phyloP scores from a whole-genome alignment of 352 stramenopile species.

The Pythium phragmiticola region DNA sequence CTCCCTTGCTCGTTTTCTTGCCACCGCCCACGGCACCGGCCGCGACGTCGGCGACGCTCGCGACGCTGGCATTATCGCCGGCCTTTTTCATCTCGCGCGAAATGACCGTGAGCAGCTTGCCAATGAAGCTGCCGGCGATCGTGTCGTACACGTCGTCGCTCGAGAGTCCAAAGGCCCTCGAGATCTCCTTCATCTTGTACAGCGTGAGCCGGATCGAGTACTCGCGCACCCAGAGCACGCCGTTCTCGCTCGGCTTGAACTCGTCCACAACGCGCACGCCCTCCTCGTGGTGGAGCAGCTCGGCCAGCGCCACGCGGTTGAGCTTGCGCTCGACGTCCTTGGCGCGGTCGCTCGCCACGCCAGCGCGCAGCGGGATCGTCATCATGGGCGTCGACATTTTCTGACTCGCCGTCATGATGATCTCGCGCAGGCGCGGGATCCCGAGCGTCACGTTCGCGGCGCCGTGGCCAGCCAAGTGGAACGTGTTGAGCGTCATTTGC shows the following conservation, averaged over 20 bases:
- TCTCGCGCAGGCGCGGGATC: conserved; percentile 99
- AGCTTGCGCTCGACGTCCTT: conserved; percentile 87
- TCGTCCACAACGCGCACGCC: conserved; percentile 93
- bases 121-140: conserved; percentile 89
- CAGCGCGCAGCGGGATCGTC: conserved; percentile 92
- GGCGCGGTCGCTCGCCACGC: conserved; percentile 45
- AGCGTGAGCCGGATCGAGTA: conserved; percentile 97
- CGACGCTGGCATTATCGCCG: conserved; percentile 47
- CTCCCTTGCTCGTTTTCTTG: conserved; percentile 47
- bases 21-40: conserved; percentile 34
- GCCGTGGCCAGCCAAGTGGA: conserved; percentile 99
- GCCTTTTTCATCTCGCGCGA: conserved; percentile 93
- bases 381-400: conserved; percentile 99
- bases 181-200: conserved; percentile 93
- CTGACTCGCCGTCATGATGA: conserved; percentile 99
- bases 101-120: conserved; percentile 93
- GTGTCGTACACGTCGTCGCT: conserved; percentile 92
- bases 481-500: conserved; percentile 99
- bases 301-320: conserved; percentile 92
- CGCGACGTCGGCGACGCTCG: conserved; percentile 51
- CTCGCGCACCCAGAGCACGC: conserved; percentile 93
- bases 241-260: conserved; percentile 87
- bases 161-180: conserved; percentile 93
- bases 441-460: conserved; percentile 99
- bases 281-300: conserved; percentile 91